Percentiles rank a stretch among this genome's conserved stretches.
Conservation (phyloP, 2,329 filamentous ascomycete genomes). For the Cladosporium sphaerospermum region DNA sequence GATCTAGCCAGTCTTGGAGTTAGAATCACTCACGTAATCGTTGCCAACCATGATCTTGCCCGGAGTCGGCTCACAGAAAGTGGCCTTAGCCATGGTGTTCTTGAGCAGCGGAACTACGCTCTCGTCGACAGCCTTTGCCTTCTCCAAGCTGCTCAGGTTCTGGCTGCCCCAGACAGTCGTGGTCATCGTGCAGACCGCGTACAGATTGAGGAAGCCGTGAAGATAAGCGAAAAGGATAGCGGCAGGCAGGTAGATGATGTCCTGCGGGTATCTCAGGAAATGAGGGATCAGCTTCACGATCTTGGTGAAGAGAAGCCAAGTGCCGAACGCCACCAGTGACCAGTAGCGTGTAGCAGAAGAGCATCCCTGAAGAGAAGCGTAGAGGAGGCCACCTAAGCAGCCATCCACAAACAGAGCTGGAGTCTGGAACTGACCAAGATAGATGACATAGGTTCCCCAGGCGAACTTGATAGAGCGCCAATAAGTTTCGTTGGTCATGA, state of each 20-base stretch:
- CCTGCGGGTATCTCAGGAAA: slow-evolving; percentile 45
- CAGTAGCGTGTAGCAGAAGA: not conserved
- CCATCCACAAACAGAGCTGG: slow-evolving; percentile 51
- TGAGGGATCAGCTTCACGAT: slow-evolving; percentile 51
- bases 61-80: slow-evolving; percentile 8
- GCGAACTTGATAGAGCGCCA: slow-evolving; percentile 34
- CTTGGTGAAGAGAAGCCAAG: slow-evolving; percentile 52
- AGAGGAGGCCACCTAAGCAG: slow-evolving; percentile 33
- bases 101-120: slow-evolving; percentile 19
- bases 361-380: slow-evolving; percentile 19
- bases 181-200: slow-evolving; percentile 44
- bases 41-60: slow-evolving; percentile 14
- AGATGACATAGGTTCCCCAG: slow-evolving; percentile 53
- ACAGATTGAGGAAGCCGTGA: slow-evolving; percentile 54
- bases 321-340: slow-evolving; percentile 3
- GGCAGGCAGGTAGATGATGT: slow-evolving; percentile 45
- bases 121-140: slow-evolving; percentile 13
- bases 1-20: not conserved
- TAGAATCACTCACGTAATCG: slow-evolving; percentile 13
- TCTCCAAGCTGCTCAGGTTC: slow-evolving; percentile 15
- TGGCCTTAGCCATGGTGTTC: slow-evolving; percentile 10
- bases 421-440: slow-evolving; percentile 49
- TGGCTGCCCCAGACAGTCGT: slow-evolving; percentile 28
- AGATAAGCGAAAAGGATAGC: slow-evolving; percentile 52
- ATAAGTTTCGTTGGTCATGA: slow-evolving; percentile 35